These are phyloP conservation scores for Flaveria brownii DNA, from an alignment of 129 eudicot genomes.

Conservation along the genomic window DNA sequence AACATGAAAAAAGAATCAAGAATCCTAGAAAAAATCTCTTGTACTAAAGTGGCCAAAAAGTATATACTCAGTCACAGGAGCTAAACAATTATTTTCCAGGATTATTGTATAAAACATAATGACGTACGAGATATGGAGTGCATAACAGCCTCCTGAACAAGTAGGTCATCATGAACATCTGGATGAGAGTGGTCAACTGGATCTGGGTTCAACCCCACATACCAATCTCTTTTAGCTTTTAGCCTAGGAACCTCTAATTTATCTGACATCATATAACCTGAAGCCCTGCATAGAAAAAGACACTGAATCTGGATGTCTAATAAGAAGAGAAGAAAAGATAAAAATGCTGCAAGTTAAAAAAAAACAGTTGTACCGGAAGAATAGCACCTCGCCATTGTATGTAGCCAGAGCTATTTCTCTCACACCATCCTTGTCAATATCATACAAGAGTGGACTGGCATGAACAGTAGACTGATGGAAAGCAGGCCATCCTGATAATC, in stretches of 20 bases:
- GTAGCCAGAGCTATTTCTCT: slow-evolving; percentile 98
- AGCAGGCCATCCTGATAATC: slow-evolving; percentile 95
- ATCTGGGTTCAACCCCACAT: slow-evolving; percentile 74
- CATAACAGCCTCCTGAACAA: slow-evolving; percentile 62
- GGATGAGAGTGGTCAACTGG: slow-evolving; percentile 97
- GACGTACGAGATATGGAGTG: slow-evolving; percentile 64
- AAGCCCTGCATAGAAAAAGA: slow-evolving; percentile 50
- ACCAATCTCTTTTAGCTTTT: slow-evolving; percentile 90
- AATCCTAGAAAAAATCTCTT: slow-evolving; percentile 5
- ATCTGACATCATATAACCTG: slow-evolving; percentile 97
- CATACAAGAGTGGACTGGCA: slow-evolving; percentile 94
- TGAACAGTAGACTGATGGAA: slow-evolving; percentile 98
- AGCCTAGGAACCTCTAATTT: slow-evolving; percentile 85
- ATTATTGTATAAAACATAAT: slow-evolving; percentile 1
- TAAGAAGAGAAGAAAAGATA: neutral
- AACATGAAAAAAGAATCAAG: slow-evolving; percentile 6
- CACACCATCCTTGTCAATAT: slow-evolving; percentile 98
- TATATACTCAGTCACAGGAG: slow-evolving; percentile 1
- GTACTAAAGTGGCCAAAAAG: slow-evolving; percentile 20
- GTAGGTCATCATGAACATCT: slow-evolving; percentile 83
- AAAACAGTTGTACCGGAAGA: slow-evolving; percentile 68
- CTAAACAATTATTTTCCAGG: slow-evolving; percentile 8
- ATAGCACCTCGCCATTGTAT: slow-evolving; percentile 95
- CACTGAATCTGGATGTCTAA: slow-evolving; percentile 17
- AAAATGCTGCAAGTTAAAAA: slow-evolving; percentile 4